These are phyloP conservation scores for Apium graveolens DNA, from an alignment of 129 eudicot genomes.

Conservation along the genomic window DNA sequence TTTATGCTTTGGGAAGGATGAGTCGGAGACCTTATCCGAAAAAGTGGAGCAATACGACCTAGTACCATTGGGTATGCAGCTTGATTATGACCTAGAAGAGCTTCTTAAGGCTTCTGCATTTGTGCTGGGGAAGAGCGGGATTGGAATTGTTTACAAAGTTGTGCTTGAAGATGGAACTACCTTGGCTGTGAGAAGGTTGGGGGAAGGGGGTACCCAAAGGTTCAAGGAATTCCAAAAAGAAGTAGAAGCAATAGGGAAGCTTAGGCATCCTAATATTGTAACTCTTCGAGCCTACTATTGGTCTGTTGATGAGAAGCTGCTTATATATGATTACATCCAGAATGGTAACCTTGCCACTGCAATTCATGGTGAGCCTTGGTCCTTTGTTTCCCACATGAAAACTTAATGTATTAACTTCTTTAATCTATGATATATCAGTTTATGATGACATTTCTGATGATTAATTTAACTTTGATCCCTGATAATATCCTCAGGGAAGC, in stretches of 20 bases:
- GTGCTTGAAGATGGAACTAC: conserved; percentile 91
- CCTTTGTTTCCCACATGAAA: neutral
- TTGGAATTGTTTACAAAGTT: conserved; percentile 95
- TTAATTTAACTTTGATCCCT: neutral
- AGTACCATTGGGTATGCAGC: conserved; percentile 60
- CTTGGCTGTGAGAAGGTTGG: conserved; percentile 89
- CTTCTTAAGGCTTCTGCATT: conserved; percentile 93
- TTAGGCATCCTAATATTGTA: conserved; percentile 81
- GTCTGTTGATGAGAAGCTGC: conserved; percentile 97
- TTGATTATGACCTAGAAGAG: conserved; percentile 84
- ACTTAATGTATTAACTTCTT: too few species aligned
- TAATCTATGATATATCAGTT: neutral
- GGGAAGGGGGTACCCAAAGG: conserved; percentile 98
- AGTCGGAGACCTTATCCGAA: conserved; percentile 85
- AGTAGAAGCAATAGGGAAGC: conserved; percentile 93
- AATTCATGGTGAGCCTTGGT: conserved; percentile 57
- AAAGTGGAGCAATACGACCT: conserved; percentile 81
- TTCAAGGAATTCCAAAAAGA: conserved; percentile 93
- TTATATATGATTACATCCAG: conserved; percentile 71
- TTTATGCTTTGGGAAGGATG: conserved; percentile 76
- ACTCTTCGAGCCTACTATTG: conserved; percentile 85
- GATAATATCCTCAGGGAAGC: conserved; percentile 48
- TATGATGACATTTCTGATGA: neutral
- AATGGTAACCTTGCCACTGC: conserved; percentile 80
- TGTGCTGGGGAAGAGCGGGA: conserved; percentile 95